These are phyloP conservation scores for Termitomyces sp. DNA, from an alignment of 768 basidiomycete genomes.

Conservation along the genomic window DNA sequence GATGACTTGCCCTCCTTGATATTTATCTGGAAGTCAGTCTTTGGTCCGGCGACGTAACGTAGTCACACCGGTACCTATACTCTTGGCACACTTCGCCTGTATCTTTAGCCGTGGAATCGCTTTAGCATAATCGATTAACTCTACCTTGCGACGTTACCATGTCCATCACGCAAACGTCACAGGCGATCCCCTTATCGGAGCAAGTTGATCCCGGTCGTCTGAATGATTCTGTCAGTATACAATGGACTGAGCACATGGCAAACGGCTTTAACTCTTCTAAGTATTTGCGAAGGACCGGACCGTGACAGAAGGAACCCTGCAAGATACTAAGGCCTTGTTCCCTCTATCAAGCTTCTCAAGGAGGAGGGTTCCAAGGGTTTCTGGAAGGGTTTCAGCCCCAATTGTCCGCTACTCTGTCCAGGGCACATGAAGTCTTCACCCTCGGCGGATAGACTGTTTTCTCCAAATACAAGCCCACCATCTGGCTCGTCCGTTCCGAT, in stretches of 20 bases:
- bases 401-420: conserved; percentile 92
- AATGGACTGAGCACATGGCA: neutral
- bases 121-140: no score
- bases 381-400: conserved; percentile 94
- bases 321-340: conserved; percentile 67
- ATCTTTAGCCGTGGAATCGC: no score
- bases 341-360: conserved; percentile 54
- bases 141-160: no score
- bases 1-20: neutral
- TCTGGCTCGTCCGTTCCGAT: conserved; percentile 93
- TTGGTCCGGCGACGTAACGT: no score
- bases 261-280: neutral
- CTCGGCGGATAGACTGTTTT: conserved; percentile 78
- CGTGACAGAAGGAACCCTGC: conserved; percentile 35
- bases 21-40: neutral
- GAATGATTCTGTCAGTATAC: neutral
- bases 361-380: conserved; percentile 85
- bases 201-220: no score
- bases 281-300: no score
- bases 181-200: no score
- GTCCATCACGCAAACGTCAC: neutral
- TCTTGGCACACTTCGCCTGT: no score
- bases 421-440: conserved; percentile 97
- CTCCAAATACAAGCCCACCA: conserved; percentile 77
- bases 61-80: no score